Conservation (phyloP, 306 rosid species). For the Bauhinia variegata region DNA sequence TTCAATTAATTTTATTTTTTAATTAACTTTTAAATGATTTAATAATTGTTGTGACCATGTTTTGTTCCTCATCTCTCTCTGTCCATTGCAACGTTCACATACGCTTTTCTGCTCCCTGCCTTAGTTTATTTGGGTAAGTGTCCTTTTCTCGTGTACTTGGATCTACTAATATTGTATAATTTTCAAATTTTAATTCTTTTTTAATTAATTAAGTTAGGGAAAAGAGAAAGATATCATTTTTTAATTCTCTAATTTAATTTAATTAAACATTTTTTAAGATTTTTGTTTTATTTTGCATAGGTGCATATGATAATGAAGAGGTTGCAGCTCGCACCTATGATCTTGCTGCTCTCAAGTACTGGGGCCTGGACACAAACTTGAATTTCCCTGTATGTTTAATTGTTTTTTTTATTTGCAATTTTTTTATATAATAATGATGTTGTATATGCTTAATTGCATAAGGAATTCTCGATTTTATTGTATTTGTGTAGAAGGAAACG, state of each 20-base stretch:
- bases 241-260: not conserved
- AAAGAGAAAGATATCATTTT: too few species aligned
- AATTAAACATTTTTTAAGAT: not conserved
- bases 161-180: slow-evolving; percentile 14
- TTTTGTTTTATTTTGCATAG: slow-evolving; percentile 40
- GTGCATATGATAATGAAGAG: slow-evolving; percentile 88
- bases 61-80: slow-evolving; percentile 52
- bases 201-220: not conserved
- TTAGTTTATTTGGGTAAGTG: slow-evolving; percentile 96
- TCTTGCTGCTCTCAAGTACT: slow-evolving; percentile 93
- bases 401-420: too few species aligned
- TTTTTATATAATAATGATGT: too few species aligned
- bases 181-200: too few species aligned
- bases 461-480: not conserved
- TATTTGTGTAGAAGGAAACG: slow-evolving; percentile 55
- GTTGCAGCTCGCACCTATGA: slow-evolving; percentile 92
- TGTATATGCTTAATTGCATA: not conserved
- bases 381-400: slow-evolving; percentile 70
- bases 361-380: slow-evolving; percentile 77
- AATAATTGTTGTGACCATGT: slow-evolving; percentile 58
- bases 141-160: slow-evolving; percentile 19
- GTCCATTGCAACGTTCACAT: slow-evolving; percentile 63
- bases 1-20: slow-evolving; percentile 10
- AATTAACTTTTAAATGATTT: not conserved
- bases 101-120: slow-evolving; percentile 57